A percentile compares a stretch with the other conserved stretches of the same genome.
Evolutionary conservation across 345 rosid genomes (phyloP).

Genomic region (Leavenworthia alabamica): DNA sequence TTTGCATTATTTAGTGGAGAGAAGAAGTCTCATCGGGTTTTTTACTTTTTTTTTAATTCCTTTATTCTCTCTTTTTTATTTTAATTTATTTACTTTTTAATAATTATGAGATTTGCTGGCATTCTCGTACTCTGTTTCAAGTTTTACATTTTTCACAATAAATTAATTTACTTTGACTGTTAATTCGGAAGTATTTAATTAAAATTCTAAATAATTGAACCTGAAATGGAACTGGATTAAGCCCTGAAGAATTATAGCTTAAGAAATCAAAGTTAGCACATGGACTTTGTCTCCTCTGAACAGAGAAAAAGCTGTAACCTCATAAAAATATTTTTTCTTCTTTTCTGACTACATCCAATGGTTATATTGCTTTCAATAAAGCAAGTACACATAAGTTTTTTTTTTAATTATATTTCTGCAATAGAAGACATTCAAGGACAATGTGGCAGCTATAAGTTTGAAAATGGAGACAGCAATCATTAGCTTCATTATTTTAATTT

Average conservation of each 20-base stretch:
- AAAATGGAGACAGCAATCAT: constrained; percentile 37
- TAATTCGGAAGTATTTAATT: neutral
- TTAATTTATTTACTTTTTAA: neutral
- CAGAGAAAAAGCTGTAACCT: constrained; percentile 13
- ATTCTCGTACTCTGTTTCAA: constrained; percentile 27
- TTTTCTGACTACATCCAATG: constrained; percentile 25
- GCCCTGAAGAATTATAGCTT: constrained; percentile 20
- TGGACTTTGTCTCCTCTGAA: constrained; percentile 34
- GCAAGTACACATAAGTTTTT: neutral
- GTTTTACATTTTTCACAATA: constrained; percentile 9
- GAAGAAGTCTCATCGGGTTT: too few relatives aligned
- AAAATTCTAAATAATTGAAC: neutral
- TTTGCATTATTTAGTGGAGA: constrained; percentile 23
- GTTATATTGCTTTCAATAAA: constrained; percentile 20
- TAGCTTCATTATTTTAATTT: constrained; percentile 26
- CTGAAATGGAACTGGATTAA: constrained; percentile 21
- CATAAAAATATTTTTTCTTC: neutral
- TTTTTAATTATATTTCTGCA: constrained; percentile 1
- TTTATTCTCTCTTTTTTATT: constrained; percentile 3
- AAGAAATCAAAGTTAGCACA: constrained; percentile 29
- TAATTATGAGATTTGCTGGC: constrained; percentile 9
- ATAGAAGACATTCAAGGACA: constrained; percentile 26
- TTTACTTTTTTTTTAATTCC: neutral
- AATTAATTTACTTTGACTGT: neutral
- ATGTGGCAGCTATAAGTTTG: constrained; percentile 32